Conservation (phyloP, 169 alveolate genomes). For the Fabrea salina region DNA sequence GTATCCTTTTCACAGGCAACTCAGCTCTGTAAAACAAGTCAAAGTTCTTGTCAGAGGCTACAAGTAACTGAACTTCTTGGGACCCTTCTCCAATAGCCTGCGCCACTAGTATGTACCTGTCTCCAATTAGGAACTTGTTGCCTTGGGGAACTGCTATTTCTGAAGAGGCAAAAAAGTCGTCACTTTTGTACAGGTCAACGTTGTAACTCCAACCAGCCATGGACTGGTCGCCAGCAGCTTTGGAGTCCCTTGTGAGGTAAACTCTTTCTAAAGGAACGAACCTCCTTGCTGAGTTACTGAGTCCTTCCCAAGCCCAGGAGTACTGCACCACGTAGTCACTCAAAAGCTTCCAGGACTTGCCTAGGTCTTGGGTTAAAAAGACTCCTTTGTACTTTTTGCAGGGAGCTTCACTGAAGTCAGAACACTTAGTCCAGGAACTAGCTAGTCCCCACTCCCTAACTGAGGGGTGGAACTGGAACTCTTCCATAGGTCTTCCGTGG, state of each 20-base stretch:
- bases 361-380: conserved; percentile 50
- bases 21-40: conserved; percentile 72
- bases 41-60: conserved; percentile 83
- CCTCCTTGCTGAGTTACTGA: conserved; percentile 5
- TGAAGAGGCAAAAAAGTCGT: conserved; percentile 85
- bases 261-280: conserved; percentile 37
- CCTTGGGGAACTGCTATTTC: conserved; percentile 87
- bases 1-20: conserved; percentile 86
- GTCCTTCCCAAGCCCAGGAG: conserved; percentile 41
- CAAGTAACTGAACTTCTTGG: conserved; percentile 91
- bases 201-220: conserved; percentile 87
- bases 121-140: conserved; percentile 90
- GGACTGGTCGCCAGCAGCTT: conserved; percentile 45
- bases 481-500: conserved; percentile 51
- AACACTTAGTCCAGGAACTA: conserved; percentile 50
- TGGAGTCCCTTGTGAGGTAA: conserved; percentile 48
- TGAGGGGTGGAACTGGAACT: conserved; percentile 59
- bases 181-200: conserved; percentile 85
- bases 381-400: conserved; percentile 50
- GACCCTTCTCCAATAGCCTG: conserved; percentile 66
- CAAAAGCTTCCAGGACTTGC: conserved; percentile 42
- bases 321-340: conserved; percentile 52
- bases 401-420: conserved; percentile 52
- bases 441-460: conserved; percentile 60
- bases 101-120: conserved; percentile 94